phyloP scores from a whole-genome alignment of 768 basidiomycete genomes.

The Artomyces pyxidatus region DNA sequence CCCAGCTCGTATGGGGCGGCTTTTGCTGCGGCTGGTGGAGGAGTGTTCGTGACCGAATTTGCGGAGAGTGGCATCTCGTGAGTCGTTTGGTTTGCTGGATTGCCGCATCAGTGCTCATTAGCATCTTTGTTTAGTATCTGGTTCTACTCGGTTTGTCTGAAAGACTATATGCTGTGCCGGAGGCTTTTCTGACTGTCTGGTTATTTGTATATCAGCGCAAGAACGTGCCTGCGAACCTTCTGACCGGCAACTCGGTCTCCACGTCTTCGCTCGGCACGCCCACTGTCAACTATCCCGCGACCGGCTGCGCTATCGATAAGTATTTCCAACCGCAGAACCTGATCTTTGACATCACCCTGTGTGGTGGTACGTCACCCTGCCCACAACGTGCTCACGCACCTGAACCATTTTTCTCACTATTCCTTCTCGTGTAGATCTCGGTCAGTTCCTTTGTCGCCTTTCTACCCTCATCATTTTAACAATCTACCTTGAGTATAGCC shows the following conservation, averaged over 20 bases:
- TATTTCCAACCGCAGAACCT: constrained; percentile 59
- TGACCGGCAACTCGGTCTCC: constrained; percentile 43
- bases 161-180: constrained; percentile 21
- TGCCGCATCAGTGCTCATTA: background rate
- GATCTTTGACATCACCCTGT: constrained; percentile 69
- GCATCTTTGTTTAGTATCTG: constrained; percentile 36
- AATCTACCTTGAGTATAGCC: no score
- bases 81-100: constrained; percentile 17
- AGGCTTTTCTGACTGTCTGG: background rate
- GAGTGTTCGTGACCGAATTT: constrained; percentile 70
- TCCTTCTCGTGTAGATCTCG: background rate
- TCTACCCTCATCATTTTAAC: no score
- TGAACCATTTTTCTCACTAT: background rate
- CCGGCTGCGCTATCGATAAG: constrained; percentile 42
- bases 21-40: constrained; percentile 61
- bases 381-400: constrained; percentile 12
- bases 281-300: constrained; percentile 56
- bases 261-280: constrained; percentile 55
- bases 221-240: constrained; percentile 40
- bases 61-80: constrained; percentile 58
- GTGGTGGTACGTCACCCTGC: constrained; percentile 38
- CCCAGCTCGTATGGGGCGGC: constrained; percentile 52
- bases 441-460: background rate
- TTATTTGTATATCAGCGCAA: constrained; percentile 23
- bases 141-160: constrained; percentile 42